Evolutionary conservation across 164 flowering plant genomes (phyloP).

Genomic region (Magnolia sinica): DNA sequence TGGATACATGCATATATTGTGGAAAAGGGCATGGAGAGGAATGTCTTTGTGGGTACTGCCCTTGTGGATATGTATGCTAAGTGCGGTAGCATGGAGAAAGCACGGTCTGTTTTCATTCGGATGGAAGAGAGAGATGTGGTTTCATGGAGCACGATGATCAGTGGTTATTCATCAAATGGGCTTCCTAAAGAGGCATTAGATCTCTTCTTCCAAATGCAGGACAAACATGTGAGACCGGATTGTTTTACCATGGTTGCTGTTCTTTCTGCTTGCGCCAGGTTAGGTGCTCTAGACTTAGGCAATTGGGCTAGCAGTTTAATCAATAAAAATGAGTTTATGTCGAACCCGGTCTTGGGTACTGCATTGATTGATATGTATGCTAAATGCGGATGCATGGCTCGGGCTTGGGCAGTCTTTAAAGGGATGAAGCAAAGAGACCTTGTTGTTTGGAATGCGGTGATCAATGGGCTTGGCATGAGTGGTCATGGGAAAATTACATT

Average conservation of each 20-base stretch:
- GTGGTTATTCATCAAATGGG: conserved; percentile 32
- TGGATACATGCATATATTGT: conserved; percentile 20
- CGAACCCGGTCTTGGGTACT: conserved; percentile 35
- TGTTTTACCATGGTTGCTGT: conserved; percentile 33
- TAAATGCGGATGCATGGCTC: conserved; percentile 45
- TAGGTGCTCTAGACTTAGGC: conserved; percentile 31
- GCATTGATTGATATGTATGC: conserved; percentile 70
- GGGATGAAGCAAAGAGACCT: conserved; percentile 28
- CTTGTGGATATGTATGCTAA: conserved; percentile 34
- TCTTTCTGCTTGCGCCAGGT: conserved; percentile 31
- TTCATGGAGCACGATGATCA: conserved; percentile 29
- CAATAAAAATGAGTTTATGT: conserved; percentile 16
- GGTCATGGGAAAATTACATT: conserved; percentile 24
- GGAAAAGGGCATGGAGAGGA: conserved; percentile 22
- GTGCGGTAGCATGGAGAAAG: conserved; percentile 31
- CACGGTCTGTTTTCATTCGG: conserved; percentile 24
- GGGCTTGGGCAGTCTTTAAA: conserved; percentile 25
- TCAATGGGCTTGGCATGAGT: conserved; percentile 29
- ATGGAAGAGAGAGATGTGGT: conserved; percentile 31
- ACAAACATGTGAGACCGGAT: conserved; percentile 28
- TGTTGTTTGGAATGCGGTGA: conserved; percentile 34
- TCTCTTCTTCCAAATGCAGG: conserved; percentile 25
- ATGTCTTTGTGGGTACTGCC: conserved; percentile 28
- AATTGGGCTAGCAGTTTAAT: conserved; percentile 19
- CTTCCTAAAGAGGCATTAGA: conserved; percentile 33